phyloP scores from a whole-genome alignment of 148 eudicot species.

The Agrostemma githago region DNA sequence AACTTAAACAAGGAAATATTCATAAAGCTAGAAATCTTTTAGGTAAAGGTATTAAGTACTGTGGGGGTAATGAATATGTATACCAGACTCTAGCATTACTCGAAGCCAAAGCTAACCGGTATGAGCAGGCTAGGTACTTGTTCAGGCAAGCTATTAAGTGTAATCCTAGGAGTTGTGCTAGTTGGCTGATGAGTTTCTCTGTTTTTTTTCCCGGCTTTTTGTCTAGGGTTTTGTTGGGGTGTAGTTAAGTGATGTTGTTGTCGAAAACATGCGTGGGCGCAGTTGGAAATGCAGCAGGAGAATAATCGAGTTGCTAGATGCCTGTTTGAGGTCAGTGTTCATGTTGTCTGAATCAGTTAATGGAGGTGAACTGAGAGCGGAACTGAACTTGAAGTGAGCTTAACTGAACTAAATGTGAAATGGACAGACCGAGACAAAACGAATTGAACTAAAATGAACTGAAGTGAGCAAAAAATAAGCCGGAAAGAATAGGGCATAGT shows the following conservation, averaged over 20 bases:
- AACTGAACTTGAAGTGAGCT: too few species aligned
- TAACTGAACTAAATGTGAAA: too few species aligned
- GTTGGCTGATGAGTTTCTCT: conserved; percentile 83
- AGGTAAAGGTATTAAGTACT: conserved; percentile 68
- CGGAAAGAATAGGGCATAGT: too few species aligned
- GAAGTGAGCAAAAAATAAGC: too few species aligned
- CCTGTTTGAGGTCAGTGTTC: conserved; percentile 70
- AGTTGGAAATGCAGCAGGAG: conserved; percentile 72
- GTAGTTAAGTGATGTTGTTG: background rate
- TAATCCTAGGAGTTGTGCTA: conserved; percentile 92
- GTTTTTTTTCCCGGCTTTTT: background rate
- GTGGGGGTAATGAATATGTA: conserved; percentile 88
- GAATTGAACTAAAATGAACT: too few species aligned
- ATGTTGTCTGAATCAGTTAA: background rate
- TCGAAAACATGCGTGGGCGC: conserved; percentile 77
- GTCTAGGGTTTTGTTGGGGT: background rate
- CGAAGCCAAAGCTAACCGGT: conserved; percentile 80
- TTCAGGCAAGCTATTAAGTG: conserved; percentile 86
- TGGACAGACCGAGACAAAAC: too few species aligned
- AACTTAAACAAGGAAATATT: conserved; percentile 77
- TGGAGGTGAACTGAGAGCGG: too few species aligned
- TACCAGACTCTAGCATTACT: conserved; percentile 89
- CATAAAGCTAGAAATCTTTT: conserved; percentile 83
- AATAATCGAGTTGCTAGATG: conserved; percentile 55
- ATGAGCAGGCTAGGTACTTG: conserved; percentile 77